These are phyloP conservation scores for Brasilioporus rufonigricans DNA, from an alignment of 768 basidiomycete species.

Conservation along the genomic window DNA sequence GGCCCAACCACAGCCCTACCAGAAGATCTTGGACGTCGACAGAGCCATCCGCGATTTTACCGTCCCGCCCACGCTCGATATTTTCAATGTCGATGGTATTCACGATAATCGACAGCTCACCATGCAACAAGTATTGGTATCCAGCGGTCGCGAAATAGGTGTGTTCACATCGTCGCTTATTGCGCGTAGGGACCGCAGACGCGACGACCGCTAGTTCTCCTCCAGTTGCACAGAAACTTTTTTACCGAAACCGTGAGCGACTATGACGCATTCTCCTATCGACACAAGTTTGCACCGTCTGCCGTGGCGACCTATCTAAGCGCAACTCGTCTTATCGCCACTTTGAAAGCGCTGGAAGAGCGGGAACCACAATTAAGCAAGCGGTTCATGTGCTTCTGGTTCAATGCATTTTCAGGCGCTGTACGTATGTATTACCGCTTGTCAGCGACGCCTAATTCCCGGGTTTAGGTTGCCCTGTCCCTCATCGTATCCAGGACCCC, in stretches of 20 bases:
- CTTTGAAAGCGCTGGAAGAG: slow-evolving; percentile 53
- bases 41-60: slow-evolving; percentile 52
- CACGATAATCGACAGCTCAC: slow-evolving; percentile 49
- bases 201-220: slow-evolving; percentile 43
- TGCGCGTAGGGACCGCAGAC: not conserved
- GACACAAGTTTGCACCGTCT: slow-evolving; percentile 64
- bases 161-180: slow-evolving; percentile 18
- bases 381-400: slow-evolving; percentile 72
- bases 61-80: slow-evolving; percentile 49
- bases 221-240: slow-evolving; percentile 65
- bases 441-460: not conserved
- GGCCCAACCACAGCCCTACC: slow-evolving; percentile 51
- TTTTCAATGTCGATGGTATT: slow-evolving; percentile 36
- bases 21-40: slow-evolving; percentile 52
- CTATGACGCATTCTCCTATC: slow-evolving; percentile 51
- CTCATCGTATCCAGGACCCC: slow-evolving; percentile 64
- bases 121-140: slow-evolving; percentile 63
- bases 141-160: slow-evolving; percentile 66
- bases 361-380: slow-evolving; percentile 59
- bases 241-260: slow-evolving; percentile 64
- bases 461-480: slow-evolving; percentile 56
- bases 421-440: slow-evolving; percentile 38
- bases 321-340: slow-evolving; percentile 55
- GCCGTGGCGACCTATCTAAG: slow-evolving; percentile 67
- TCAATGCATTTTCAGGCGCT: slow-evolving; percentile 69